Base-by-base conservation (phyloP, 2,329 filamentous ascomycete species). In the Arachnomyces sp. region DNA sequence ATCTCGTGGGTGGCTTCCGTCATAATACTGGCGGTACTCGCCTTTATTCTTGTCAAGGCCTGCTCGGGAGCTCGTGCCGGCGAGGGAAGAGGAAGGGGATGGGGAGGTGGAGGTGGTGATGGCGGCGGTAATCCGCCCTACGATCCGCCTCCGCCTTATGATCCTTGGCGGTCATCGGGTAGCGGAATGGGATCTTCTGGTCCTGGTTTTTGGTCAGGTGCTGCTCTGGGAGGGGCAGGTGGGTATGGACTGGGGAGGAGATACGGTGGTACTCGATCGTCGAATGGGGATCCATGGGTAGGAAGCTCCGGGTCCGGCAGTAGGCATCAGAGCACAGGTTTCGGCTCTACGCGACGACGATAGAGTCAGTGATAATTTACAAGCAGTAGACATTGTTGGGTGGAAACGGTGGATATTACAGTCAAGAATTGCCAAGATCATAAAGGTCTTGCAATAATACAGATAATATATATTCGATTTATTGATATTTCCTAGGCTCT, bases 201-300 rank as follows among this genome's bases (percentile, higher is more conserved):
- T 9, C 68, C 68, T 1, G 68, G 68, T 1, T 71, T 71, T 41
- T 71, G 67, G 68, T 60, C 66, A 15, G 68, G 68, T 15, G 62
- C 61, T 8, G 44, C 63, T 31, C 56, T 63, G 34, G 68, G 68
- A 38, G 61, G 56, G 7, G 60, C 62, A 12, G 60, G 63, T 18
- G 67, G 65, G 8, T 71, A 69, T 53, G 50, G 56, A 2, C 47
- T 66, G 31, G 66, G 65, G 12, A 62, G 21, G 9, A 25, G 21
- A 9, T 25, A 5, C 5, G 9, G 21, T 25, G 21, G 21, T 5
- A 25, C 5, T 9, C 21, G 9, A 9, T 25, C 21, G 21, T 25
- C 21, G 21, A 25, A 25, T 25, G 5, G 21, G 21, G 53, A 59
- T 34, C 42, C 55, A 11, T 58, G 60, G 6, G 60, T 62, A 45